Evolutionary conservation across 345 rosid genomes (phyloP), one percentile per base, ranked within the genome.

Genomic region (Firmiana major): DNA sequence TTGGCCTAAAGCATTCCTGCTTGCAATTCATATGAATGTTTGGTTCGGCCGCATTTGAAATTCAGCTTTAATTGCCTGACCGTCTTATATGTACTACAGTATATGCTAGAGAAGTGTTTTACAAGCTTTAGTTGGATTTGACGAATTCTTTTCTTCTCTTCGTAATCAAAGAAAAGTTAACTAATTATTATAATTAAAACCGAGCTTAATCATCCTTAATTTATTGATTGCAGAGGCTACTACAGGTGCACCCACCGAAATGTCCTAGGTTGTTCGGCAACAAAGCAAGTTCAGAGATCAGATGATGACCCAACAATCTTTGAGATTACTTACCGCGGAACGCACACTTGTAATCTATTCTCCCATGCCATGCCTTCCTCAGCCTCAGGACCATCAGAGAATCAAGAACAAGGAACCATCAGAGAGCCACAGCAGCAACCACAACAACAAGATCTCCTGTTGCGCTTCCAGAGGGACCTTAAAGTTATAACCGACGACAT

Each of bases 211-310:
- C 42, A 31, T 51, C 26, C 5, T n/a, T n/a, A n/a, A 31, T 51
- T 28, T 8, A 5, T 26, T 26, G 38, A 43, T 26, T 66, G 67
- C 90, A 94, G 98, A 67, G 96, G 95, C 75, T 94, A 94, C 71
- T 94, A 91, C 77, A 88, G 98, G 79, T 94, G 98, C 84, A 88
- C 91, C 21, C 87, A 90, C 57, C 86, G 98, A 73, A 89, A 87
- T 62, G 77, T 81, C n/a, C 94, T 86, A 81, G 91, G 92, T 62
- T 94, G 98, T 79, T 79, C 82, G 82, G 97, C 98, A 2, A 94
- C 95, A 9, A 94, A 93, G 85, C 93, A 93, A 83, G 95, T 94
- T 45, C 98, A 94, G 69, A 85, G 92, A 85, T 89, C 94, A 10
- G 90, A 90, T 22, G 90, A 86, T 6, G 90, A 91, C 75, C 93